Evolutionary conservation across 1,284 basidiomycete species (phyloP).

Genomic region (Afroboletus lepidellus): DNA sequence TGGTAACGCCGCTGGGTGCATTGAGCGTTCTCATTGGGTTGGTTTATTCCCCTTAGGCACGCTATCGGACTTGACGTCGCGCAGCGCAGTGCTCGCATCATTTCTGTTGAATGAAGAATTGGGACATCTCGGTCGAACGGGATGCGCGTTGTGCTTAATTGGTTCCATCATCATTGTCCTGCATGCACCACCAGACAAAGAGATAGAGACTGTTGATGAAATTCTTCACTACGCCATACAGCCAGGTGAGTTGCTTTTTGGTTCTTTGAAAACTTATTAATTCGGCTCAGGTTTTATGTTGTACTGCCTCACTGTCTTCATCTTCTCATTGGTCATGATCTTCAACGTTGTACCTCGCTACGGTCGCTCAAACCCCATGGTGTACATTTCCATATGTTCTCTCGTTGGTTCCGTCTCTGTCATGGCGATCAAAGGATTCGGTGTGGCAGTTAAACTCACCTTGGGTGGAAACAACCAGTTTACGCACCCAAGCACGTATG

Average conservation of each 20-base stretch:
- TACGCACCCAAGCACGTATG: constrained; percentile 90
- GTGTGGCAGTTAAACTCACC: constrained; percentile 94
- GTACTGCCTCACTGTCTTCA: constrained; percentile 84
- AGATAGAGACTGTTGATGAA: constrained; percentile 92
- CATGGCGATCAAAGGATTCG: constrained; percentile 97
- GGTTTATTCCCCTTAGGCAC: constrained; percentile 28
- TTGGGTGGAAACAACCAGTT: constrained; percentile 96
- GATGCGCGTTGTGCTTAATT: constrained; percentile 88
- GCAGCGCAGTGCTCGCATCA: constrained; percentile 88
- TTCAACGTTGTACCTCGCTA: constrained; percentile 85
- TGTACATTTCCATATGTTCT: constrained; percentile 95
- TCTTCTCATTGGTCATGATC: constrained; percentile 86
- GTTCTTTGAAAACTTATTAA: constrained; percentile 4
- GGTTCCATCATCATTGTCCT: constrained; percentile 95
- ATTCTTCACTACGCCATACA: constrained; percentile 88
- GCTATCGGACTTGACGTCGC: constrained; percentile 15
- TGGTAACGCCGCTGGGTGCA: constrained; percentile 95
- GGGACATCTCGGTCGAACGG: constrained; percentile 89
- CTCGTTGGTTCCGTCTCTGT: constrained; percentile 85
- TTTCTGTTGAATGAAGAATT: constrained; percentile 93
- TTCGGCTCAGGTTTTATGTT: constrained; percentile 71
- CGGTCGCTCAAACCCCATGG: constrained; percentile 85
- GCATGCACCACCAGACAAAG: constrained; percentile 95
- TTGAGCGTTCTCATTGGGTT: constrained; percentile 97
- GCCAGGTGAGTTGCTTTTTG: constrained; percentile 61